Evolutionary conservation across 2,329 filamentous ascomycete genomes (phyloP).

Genomic region (Aspergillus awamori): DNA sequence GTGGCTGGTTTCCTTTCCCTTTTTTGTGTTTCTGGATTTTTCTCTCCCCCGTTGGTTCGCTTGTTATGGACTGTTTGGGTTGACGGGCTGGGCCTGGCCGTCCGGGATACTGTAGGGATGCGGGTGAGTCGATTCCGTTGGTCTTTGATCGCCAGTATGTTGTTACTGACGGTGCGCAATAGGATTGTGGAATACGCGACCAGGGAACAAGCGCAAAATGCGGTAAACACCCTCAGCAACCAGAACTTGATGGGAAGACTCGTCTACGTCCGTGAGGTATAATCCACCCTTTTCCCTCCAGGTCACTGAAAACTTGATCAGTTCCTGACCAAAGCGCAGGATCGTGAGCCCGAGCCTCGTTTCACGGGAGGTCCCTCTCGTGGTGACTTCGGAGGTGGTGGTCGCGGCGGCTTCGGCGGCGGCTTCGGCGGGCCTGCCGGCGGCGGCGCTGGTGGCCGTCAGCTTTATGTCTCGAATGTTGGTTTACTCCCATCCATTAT

Average conservation of each 20-base stretch:
- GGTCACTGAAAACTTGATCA: conserved; percentile 2
- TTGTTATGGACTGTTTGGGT: conserved; percentile 89
- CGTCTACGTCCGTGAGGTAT: conserved; percentile 96
- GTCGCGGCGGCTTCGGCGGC: conserved; percentile 57
- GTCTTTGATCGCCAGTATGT: too few species aligned
- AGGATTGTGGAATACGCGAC: conserved; percentile 99
- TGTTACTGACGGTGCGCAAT: conserved; percentile 9
- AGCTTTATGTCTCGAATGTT: conserved; percentile 98
- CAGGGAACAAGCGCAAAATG: conserved; percentile 97
- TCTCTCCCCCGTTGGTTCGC: conserved; percentile 47
- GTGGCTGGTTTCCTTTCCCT: conserved; percentile 73
- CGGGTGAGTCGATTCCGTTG: conserved; percentile 71
- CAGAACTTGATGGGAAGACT: conserved; percentile 98
- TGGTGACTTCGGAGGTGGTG: conserved; percentile 61
- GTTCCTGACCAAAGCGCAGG: conserved; percentile 56
- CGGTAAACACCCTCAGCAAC: conserved; percentile 97
- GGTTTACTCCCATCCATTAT: conserved; percentile 55
- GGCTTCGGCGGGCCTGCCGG: conserved; percentile 52
- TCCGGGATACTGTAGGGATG: conserved; percentile 94
- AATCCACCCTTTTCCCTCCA: conserved; percentile 12
- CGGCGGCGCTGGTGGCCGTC: conserved; percentile 66
- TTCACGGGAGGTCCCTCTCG: conserved; percentile 78
- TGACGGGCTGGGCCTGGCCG: conserved; percentile 97
- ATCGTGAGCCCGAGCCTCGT: conserved; percentile 96
- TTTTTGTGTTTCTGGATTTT: conserved; percentile 18